phyloP scores from a whole-genome alignment of 495 filamentous ascomycete genomes.

The Penicillium alfredii region DNA sequence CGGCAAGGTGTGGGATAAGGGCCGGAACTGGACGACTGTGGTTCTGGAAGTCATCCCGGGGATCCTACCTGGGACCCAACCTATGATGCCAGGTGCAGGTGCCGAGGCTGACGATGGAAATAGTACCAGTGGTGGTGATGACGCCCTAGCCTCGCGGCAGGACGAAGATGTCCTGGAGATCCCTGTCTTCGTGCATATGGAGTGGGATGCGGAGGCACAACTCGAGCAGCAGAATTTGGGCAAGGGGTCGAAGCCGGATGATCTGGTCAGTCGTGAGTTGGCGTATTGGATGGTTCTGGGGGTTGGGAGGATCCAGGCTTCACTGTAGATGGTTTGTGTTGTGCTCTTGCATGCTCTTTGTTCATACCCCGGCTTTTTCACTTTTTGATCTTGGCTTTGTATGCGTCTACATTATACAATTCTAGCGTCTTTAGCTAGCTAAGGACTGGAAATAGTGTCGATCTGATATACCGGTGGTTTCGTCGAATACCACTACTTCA shows the following conservation, averaged over 20 bases:
- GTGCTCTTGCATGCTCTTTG: too few relatives aligned
- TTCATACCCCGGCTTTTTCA: constrained; percentile 10
- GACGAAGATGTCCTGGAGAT: constrained; percentile 93
- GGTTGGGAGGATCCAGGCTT: constrained; percentile 61
- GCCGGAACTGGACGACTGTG: constrained; percentile 90
- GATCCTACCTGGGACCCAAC: constrained; percentile 28
- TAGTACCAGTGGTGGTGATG: constrained; percentile 10
- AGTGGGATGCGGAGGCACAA: constrained; percentile 79
- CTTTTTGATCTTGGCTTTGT: constrained; percentile 10
- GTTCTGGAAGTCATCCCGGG: constrained; percentile 87
- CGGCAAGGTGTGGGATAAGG: constrained; percentile 91
- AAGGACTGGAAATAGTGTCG: too few relatives aligned
- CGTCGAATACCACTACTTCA: too few relatives aligned
- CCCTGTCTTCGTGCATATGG: constrained; percentile 83
- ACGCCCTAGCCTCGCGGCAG: constrained; percentile 41
- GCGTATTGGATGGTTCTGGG: constrained; percentile 95
- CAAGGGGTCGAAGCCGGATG: constrained; percentile 43
- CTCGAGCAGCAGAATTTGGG: constrained; percentile 55
- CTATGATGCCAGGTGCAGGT: constrained; percentile 15
- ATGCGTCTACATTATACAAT: too few relatives aligned
- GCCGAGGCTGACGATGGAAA: constrained; percentile 14
- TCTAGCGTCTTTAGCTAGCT: too few relatives aligned
- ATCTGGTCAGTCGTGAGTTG: constrained; percentile 62
- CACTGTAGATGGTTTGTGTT: constrained; percentile 10
- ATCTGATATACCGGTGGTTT: too few relatives aligned